Evolutionary conservation across 768 basidiomycete genomes (phyloP), one percentile per base, ranked within the genome.

Genomic region (Boletus insuetus): DNA sequence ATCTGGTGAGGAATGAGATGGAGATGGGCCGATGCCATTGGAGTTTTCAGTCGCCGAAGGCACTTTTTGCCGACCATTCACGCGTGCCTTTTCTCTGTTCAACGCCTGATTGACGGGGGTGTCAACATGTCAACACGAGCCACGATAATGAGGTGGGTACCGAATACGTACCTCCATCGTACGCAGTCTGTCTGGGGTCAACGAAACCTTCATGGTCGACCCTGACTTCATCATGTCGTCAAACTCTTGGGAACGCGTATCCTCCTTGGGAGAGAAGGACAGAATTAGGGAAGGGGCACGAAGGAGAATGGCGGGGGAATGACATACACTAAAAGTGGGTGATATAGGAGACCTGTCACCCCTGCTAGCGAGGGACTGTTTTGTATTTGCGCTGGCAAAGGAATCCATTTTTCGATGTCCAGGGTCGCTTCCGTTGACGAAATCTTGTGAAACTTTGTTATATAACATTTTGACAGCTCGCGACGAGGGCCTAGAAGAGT

Each of bases 141-240:
- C 48, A 54, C 32, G 52, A 58, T 66, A 49, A 42, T 31, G 61
- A 62, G 50, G 39, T 56, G 46, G 61, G 58, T 47, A 57, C 44
- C 50, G 54, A 55, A 64, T 59, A 77, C 83, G 67, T 74, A 95
- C 94, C 81, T 97, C 94, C 83, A 96, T 95, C 47, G 85, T 91
- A 68, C 86, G 89, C 54, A 98, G 77, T 51, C 95, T 82, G 76
- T 97, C 94, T 53, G 95, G 95, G 34, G 95, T 98, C 59, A 97
- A 80, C 40, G 94, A 96, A 63, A 98, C 86, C 69, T 93, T 97
- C 89, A 97, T 90, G 19, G 95, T 98, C 54, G 88, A 80, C 56
- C 87, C 83, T 55, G 91, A 93, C 49, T 83, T 84, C 85, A 98
- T 87, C 71, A 98, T 77, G 70, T 93, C 86, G 72, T 98, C 95